Conservation (phyloP, 371 early-diverging fungal genomes). For the Mucor lusitanicus region DNA sequence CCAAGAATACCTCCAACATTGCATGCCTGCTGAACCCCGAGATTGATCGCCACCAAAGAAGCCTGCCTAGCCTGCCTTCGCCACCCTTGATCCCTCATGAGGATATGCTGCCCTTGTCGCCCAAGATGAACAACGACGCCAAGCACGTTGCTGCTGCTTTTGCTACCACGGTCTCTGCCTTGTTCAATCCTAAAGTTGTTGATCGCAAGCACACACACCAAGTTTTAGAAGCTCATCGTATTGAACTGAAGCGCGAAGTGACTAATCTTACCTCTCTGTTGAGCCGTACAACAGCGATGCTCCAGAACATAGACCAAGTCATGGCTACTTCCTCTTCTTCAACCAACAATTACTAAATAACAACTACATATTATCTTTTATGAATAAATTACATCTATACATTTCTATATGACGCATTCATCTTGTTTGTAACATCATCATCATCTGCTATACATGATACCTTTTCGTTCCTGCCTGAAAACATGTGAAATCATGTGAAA, state of each 20-base stretch:
- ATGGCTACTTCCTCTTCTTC: slow-evolving; percentile 18
- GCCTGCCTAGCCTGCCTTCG: slow-evolving; percentile 38
- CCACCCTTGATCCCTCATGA: slow-evolving; percentile 42
- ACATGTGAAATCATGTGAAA: slow-evolving; percentile 19
- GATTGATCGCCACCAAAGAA: slow-evolving; percentile 19
- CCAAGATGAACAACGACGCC: slow-evolving; percentile 8
- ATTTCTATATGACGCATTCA: not conserved
- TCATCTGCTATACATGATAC: no score
- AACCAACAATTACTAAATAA: slow-evolving; percentile 2
- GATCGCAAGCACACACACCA: slow-evolving; percentile 34
- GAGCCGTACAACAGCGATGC: slow-evolving; percentile 61
- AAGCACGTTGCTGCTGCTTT: slow-evolving; percentile 26
- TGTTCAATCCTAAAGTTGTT: slow-evolving; percentile 33
- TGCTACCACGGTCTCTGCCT: slow-evolving; percentile 5
- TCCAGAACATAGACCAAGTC: slow-evolving; percentile 63
- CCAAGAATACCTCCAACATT: slow-evolving; percentile 17
- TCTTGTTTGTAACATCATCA: not conserved
- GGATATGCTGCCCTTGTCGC: slow-evolving; percentile 15
- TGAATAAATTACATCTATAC: not conserved
- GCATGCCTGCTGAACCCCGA: slow-evolving; percentile 43
- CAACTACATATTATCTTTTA: not conserved
- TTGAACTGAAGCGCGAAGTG: slow-evolving; percentile 66
- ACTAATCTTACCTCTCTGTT: slow-evolving; percentile 58
- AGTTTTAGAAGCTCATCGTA: slow-evolving; percentile 60
- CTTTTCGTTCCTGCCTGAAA: not conserved